These are phyloP conservation scores for Dentipellis sp. DNA, from an alignment of 768 basidiomycete genomes.

Conservation along the genomic window DNA sequence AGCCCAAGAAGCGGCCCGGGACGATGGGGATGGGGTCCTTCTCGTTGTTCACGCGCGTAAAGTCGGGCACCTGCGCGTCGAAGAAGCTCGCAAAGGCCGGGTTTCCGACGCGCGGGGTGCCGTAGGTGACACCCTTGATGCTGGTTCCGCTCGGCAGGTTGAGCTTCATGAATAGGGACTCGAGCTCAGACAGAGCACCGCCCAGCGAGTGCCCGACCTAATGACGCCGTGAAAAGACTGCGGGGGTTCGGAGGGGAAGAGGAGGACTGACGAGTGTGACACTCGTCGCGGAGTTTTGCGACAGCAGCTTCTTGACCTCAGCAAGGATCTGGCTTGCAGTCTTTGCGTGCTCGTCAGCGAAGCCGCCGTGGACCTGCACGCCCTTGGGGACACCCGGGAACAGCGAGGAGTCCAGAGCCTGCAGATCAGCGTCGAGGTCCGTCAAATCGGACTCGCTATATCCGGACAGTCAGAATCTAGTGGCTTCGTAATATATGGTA, in stretches of 20 bases:
- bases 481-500: not conserved
- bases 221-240: not conserved
- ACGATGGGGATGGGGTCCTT: slow-evolving; percentile 9
- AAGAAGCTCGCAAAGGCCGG: slow-evolving; percentile 5
- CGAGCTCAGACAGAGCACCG: slow-evolving; percentile 12
- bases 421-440: not conserved
- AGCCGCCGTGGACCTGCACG: slow-evolving; percentile 6
- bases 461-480: not conserved
- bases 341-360: slow-evolving; percentile 7
- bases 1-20: slow-evolving; percentile 9
- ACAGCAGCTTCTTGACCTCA: slow-evolving; percentile 10
- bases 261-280: slow-evolving; percentile 7
- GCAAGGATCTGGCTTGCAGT: slow-evolving; percentile 8
- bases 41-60: slow-evolving; percentile 12
- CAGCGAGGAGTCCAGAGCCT: slow-evolving; percentile 4
- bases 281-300: not conserved
- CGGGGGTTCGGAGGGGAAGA: not conserved
- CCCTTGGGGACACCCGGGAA: slow-evolving; percentile 3
- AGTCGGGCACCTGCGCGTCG: slow-evolving; percentile 7
- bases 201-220: slow-evolving; percentile 13
- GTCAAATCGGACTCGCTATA: slow-evolving; percentile 6
- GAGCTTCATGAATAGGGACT: slow-evolving; percentile 11
- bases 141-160: slow-evolving; percentile 9
- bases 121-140: slow-evolving; percentile 13
- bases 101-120: slow-evolving; percentile 12